Evolutionary conservation across 179 eudicot genomes (phyloP).

Genomic region (Beta corolliflora): DNA sequence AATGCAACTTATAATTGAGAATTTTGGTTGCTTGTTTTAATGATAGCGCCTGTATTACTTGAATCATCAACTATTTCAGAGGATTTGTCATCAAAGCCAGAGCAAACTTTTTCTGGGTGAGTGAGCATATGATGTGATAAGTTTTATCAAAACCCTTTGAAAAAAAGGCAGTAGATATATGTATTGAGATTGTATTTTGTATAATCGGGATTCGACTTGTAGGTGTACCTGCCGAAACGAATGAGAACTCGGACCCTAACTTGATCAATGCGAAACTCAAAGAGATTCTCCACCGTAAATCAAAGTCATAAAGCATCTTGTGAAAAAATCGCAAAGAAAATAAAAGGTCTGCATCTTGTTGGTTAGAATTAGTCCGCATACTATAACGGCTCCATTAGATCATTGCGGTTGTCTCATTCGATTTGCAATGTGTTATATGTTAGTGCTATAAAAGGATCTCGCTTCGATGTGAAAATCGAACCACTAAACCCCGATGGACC

Average conservation of each 20-base stretch:
- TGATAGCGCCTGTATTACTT: too few species aligned
- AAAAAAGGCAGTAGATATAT: too few species aligned
- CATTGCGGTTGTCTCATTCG: background rate
- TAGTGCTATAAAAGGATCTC: slow-evolving; percentile 23
- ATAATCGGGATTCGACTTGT: background rate
- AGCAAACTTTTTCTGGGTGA: too few species aligned
- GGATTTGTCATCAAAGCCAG: too few species aligned
- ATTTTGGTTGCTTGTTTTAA: too few species aligned
- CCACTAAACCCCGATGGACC: slow-evolving; percentile 17
- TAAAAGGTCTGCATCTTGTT: slow-evolving; percentile 33
- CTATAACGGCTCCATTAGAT: background rate
- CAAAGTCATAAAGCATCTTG: slow-evolving; percentile 25
- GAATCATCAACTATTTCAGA: too few species aligned
- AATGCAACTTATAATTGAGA: too few species aligned
- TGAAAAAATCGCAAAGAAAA: slow-evolving; percentile 29
- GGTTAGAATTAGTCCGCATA: background rate
- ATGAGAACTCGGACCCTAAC: slow-evolving; percentile 30
- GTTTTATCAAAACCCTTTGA: too few species aligned
- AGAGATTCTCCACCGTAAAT: slow-evolving; percentile 4
- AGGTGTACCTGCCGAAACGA: slow-evolving; percentile 16
- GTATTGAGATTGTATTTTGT: background rate
- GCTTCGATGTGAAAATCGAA: slow-evolving; percentile 23
- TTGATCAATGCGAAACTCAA: slow-evolving; percentile 23
- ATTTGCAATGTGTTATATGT: slow-evolving; percentile 1
- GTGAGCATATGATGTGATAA: too few species aligned